Base-by-base conservation (phyloP, 148 eudicot species). In the Fallopia convolvulus region DNA sequence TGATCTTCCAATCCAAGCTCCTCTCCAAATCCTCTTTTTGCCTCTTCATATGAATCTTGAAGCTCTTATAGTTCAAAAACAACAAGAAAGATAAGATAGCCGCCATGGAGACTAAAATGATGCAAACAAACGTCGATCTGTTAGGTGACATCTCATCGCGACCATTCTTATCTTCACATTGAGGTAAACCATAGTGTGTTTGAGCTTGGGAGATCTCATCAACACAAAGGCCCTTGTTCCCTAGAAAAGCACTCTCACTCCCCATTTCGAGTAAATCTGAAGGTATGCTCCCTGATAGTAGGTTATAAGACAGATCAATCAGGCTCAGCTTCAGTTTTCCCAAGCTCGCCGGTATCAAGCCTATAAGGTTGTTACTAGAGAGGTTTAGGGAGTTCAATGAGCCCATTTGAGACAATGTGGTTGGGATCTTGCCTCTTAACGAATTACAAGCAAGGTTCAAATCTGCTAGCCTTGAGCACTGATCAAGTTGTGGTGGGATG, bases 371-470 rank as follows among this genome's bases (percentile, higher is more conserved):
- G 74, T 95, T 95, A 32, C 84, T 78, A 5, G 99, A 95, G 79
- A 95, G 90, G 81, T 95, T 95, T 60, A 95, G 84, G 41, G 99
- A 89, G 79, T 95, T 95, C 83, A 95, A 80, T 23, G 89, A 86
- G 77, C 73, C 49, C 81, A 91, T 88, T 26, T 72, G 77, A 11
- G 90, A 78, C 47, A 95, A 81, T 15, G 85, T 76, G 58, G 65
- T 68, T 1, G 99, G 99, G 68, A 95, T 91, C 2, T n/a, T 60
- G 66, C 93, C 97, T 61, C 74, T 79, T 9, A 95, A 77, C 23
- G 74, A 82, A 80, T 95, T 95, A 21, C 77, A 78, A 11, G 94
- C 94, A 12, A 95, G 89, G 81, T 93, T 86, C 20, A 95, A 74
- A 39, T 92, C 93, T 63, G 87, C 98, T 47, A 94, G 85, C 81